These are phyloP conservation scores for Salix brachista DNA, from an alignment of 345 rosid genomes.

Conservation along the genomic window DNA sequence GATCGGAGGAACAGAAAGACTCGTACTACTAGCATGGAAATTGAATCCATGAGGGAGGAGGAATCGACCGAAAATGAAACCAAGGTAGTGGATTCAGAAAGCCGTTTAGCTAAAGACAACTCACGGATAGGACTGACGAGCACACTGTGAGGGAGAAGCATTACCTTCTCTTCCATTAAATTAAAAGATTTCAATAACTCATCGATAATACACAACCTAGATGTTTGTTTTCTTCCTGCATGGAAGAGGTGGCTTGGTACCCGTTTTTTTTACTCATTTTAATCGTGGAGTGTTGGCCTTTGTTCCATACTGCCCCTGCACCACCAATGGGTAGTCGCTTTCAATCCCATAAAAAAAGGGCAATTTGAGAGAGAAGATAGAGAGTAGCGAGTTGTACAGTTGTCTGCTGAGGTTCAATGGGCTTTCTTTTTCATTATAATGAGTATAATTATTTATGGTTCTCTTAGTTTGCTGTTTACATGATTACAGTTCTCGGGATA, in stretches of 20 bases:
- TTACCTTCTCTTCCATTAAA: slow-evolving; percentile 2
- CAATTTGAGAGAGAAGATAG: background rate
- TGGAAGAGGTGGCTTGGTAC: background rate
- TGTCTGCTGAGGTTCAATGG: slow-evolving; percentile 9
- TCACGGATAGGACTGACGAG: slow-evolving; percentile 32
- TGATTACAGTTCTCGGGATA: background rate
- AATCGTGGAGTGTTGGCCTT: background rate
- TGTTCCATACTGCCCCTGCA: background rate
- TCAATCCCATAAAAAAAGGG: background rate
- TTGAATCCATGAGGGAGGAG: slow-evolving; percentile 66
- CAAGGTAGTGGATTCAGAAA: slow-evolving; percentile 33
- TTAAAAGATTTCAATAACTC: slow-evolving; percentile 12
- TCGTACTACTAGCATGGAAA: slow-evolving; percentile 68
- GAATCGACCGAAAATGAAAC: slow-evolving; percentile 45
- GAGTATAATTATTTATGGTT: background rate
- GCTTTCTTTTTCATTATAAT: background rate
- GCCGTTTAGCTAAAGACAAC: slow-evolving; percentile 31
- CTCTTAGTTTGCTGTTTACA: background rate
- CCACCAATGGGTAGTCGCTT: background rate
- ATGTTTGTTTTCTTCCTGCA: slow-evolving; percentile 14
- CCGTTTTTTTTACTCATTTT: background rate
- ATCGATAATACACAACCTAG: slow-evolving; percentile 3
- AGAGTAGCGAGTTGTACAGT: slow-evolving; percentile 1
- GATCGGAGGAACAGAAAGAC: slow-evolving; percentile 73
- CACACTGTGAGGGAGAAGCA: slow-evolving; percentile 10